Evolutionary conservation across 1,284 basidiomycete species (phyloP).

Genomic region (Sphaerobolus stellatus): DNA sequence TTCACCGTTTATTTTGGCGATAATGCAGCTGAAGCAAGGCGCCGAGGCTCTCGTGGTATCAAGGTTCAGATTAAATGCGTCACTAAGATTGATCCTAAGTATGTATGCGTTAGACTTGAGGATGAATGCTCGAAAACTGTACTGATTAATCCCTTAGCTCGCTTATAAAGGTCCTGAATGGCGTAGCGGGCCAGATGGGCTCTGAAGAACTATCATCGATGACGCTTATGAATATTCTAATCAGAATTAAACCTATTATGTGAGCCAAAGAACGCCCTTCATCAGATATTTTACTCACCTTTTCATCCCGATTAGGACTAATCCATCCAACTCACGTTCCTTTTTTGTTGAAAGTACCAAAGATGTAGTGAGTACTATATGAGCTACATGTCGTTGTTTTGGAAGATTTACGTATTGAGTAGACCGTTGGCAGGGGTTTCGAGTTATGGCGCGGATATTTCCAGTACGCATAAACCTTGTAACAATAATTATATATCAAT

Average conservation of each 20-base stretch:
- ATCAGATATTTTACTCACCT: not conserved
- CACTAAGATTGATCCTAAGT: not conserved
- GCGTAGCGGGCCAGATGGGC: not conserved
- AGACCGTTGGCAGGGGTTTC: not conserved
- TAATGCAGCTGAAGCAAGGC: not conserved
- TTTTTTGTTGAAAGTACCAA: not conserved
- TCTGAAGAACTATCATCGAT: not conserved
- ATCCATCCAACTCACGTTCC: conserved; percentile 2
- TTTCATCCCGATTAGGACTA: not conserved
- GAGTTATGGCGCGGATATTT: conserved; percentile 9
- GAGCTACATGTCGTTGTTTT: not conserved
- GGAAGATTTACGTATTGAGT: not conserved
- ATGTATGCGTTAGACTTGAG: not conserved
- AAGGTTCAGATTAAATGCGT: conserved; percentile 2
- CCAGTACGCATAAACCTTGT: not conserved
- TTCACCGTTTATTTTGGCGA: conserved; percentile 1
- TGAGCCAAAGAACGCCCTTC: not conserved
- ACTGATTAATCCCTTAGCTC: not conserved
- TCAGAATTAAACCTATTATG: conserved; percentile 1
- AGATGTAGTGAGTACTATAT: not conserved
- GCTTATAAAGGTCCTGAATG: not conserved
- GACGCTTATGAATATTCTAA: conserved; percentile 5
- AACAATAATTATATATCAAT: not conserved
- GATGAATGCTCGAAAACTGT: not conserved
- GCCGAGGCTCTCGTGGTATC: not conserved